phyloP scores from a whole-genome alignment of 306 rosid species.

The Boehmeria nivea region DNA sequence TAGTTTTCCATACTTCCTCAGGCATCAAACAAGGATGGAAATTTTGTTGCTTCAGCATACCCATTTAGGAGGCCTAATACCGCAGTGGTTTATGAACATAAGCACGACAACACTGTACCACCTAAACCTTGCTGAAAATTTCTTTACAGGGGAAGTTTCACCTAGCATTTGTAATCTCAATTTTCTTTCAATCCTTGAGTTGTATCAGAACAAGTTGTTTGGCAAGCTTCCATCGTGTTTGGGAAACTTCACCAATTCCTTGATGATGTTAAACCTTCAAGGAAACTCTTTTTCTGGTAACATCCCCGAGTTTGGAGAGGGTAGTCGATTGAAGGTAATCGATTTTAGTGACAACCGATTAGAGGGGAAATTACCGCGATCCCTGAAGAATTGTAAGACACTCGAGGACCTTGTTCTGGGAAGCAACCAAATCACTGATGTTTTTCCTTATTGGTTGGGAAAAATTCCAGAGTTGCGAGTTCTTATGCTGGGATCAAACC shows the following conservation, averaged over 20 bases:
- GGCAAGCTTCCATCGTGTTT: not conserved
- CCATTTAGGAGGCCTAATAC: not conserved
- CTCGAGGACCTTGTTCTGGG: not conserved
- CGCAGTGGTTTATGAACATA: not conserved
- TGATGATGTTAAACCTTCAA: not conserved
- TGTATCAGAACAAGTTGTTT: not conserved
- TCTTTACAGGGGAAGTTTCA: not conserved
- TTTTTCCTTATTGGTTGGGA: slow-evolving; percentile 3
- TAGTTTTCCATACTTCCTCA: not conserved
- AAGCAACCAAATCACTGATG: not conserved
- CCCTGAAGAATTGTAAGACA: not conserved
- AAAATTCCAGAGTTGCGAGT: not conserved
- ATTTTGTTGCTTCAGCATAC: not conserved
- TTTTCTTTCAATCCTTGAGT: not conserved
- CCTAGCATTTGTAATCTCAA: not conserved
- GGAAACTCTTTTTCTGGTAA: not conserved
- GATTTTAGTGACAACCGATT: not conserved
- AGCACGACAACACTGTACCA: not conserved
- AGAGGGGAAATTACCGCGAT: not conserved
- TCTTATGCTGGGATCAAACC: not conserved
- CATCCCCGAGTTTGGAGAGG: not conserved
- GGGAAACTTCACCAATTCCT: not conserved
- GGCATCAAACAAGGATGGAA: not conserved
- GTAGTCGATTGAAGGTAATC: not conserved
- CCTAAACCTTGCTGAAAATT: not conserved